Conservation (phyloP, 805 yeast species). For the Sugiyamaella boreocaroliniensis region DNA sequence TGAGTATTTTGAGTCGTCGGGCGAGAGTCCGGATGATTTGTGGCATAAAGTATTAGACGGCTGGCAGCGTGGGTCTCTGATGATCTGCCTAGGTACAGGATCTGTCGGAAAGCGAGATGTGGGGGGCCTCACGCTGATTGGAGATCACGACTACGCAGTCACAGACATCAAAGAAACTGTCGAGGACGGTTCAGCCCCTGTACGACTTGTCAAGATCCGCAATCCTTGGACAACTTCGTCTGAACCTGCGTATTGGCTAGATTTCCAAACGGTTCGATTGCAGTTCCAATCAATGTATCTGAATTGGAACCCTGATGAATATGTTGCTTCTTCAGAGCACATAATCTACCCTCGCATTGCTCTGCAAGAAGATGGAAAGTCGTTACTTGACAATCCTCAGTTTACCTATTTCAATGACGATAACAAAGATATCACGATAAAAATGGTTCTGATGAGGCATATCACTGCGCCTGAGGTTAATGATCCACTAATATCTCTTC, state of each 20-base stretch:
- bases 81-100: conserved; percentile 69
- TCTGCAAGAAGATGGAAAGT: not conserved
- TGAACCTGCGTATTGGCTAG: conserved; percentile 21
- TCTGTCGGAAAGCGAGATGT: conserved; percentile 30
- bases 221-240: conserved; percentile 41
- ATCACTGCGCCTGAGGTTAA: not conserved
- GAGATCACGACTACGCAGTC: conserved; percentile 69
- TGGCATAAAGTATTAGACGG: conserved; percentile 32
- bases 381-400: conserved; percentile 35
- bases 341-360: not conserved
- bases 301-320: conserved; percentile 52
- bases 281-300: conserved; percentile 50
- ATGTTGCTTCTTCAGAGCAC: conserved; percentile 7
- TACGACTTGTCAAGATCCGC: conserved; percentile 28
- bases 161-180: conserved; percentile 30
- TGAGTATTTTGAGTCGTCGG: conserved; percentile 28
- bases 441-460: not conserved
- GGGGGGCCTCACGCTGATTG: conserved; percentile 36
- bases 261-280: conserved; percentile 29
- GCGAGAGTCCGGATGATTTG: conserved; percentile 18
- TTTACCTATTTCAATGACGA: conserved; percentile 34
- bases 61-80: conserved; percentile 34
- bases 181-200: conserved; percentile 13
- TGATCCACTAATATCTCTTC: conserved; percentile 7
- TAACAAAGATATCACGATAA: not conserved